Evolutionary conservation across 352 stramenopile species (phyloP).

Genomic region (Aphanomyces cochlioides): DNA sequence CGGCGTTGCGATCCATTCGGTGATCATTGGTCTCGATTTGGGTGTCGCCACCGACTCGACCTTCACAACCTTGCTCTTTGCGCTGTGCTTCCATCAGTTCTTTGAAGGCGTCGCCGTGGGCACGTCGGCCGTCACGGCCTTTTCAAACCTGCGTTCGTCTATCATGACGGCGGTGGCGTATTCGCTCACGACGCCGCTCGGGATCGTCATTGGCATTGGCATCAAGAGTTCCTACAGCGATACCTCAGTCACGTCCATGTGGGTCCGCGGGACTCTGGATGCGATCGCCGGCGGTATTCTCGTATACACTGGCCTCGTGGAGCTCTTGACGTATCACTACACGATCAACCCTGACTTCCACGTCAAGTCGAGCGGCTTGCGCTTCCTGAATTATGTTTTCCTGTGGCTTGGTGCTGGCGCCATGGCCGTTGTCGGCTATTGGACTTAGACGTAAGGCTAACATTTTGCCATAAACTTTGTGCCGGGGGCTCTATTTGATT

Average conservation of each 20-base stretch:
- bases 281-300: constrained; percentile 62
- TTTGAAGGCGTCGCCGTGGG: constrained; percentile 66
- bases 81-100: constrained; percentile 72
- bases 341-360: constrained; percentile 59
- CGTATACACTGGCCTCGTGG: constrained; percentile 63
- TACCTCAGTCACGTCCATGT: constrained; percentile 48
- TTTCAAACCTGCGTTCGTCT: constrained; percentile 44
- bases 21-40: constrained; percentile 64
- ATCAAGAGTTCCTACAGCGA: constrained; percentile 50
- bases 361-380: neutral
- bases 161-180: constrained; percentile 51
- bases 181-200: constrained; percentile 52
- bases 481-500: too few relatives aligned
- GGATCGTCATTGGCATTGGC: constrained; percentile 53
- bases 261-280: constrained; percentile 60
- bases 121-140: constrained; percentile 41
- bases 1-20: constrained; percentile 59
- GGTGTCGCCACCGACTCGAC: constrained; percentile 45
- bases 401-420: neutral
- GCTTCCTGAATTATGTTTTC: constrained; percentile 12
- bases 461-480: too few relatives aligned
- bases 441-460: neutral
- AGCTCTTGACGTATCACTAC: constrained; percentile 68
- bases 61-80: constrained; percentile 58
- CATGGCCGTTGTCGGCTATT: constrained; percentile 18